phyloP scores from a whole-genome alignment of 2,329 filamentous ascomycete genomes.

The Stenocarpella maydis region DNA sequence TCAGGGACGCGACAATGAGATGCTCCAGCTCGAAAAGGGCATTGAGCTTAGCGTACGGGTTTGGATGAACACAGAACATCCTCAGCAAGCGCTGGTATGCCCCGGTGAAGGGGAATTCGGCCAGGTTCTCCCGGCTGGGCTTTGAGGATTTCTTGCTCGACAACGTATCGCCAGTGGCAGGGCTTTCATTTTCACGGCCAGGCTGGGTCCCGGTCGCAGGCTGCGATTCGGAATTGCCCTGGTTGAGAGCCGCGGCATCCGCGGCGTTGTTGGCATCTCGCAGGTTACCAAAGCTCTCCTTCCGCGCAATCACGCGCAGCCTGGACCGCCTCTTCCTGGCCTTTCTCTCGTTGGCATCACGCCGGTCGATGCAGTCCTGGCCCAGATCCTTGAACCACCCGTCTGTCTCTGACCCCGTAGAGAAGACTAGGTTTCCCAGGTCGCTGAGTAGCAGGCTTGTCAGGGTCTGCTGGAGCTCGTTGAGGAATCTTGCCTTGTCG shows the following conservation, averaged over 20 bases:
- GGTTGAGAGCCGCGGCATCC: constrained; percentile 47
- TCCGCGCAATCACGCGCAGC: constrained; percentile 66
- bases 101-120: constrained; percentile 80
- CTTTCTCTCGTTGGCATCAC: constrained; percentile 61
- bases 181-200: constrained; percentile 48
- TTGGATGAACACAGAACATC: constrained; percentile 89
- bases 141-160: constrained; percentile 42
- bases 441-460: constrained; percentile 90
- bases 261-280: constrained; percentile 58
- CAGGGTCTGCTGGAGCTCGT: constrained; percentile 79
- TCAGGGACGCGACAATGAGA: constrained; percentile 79
- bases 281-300: constrained; percentile 73
- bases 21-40: constrained; percentile 84
- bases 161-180: constrained; percentile 50
- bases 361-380: constrained; percentile 70
- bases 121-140: constrained; percentile 43
- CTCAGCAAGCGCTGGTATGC: constrained; percentile 82
- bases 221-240: constrained; percentile 39
- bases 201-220: background rate
- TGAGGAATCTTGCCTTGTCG: constrained; percentile 81
- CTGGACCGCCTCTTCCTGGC: constrained; percentile 58
- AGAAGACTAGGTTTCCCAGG: constrained; percentile 84
- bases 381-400: constrained; percentile 79
- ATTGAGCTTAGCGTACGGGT: constrained; percentile 85
- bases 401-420: constrained; percentile 92